These are phyloP conservation scores for Ophiostoma fasciatum DNA, from an alignment of 2,329 filamentous ascomycete genomes.

Conservation along the genomic window DNA sequence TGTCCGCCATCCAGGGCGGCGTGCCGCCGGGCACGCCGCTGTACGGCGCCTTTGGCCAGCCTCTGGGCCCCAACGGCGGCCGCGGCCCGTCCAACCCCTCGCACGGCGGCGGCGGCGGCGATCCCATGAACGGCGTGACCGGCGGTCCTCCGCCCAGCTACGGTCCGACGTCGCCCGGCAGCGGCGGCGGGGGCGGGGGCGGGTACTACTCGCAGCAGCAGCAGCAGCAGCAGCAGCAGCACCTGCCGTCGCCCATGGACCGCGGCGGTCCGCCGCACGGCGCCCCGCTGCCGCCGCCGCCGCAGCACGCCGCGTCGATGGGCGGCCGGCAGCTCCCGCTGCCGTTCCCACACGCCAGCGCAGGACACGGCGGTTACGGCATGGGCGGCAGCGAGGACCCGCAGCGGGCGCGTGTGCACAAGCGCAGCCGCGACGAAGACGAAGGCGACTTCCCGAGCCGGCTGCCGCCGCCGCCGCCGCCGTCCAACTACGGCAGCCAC, in stretches of 20 bases:
- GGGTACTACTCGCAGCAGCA: no score
- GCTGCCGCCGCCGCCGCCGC: conserved; percentile 7
- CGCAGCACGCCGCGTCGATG: conserved; percentile 12
- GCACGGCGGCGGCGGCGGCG: conserved; percentile 9
- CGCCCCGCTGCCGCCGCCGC: conserved; percentile 6
- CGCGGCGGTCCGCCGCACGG: background rate
- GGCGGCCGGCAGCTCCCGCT: conserved; percentile 22
- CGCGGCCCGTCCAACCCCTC: conserved; percentile 8
- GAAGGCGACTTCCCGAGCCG: conserved; percentile 8
- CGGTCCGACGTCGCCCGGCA: conserved; percentile 12
- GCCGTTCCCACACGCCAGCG: conserved; percentile 16
- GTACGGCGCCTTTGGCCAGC: conserved; percentile 43
- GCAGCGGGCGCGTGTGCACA: conserved; percentile 4
- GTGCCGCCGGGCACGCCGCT: conserved; percentile 41
- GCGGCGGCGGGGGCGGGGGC: no score
- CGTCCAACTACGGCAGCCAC: conserved; percentile 1
- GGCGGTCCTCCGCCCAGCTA: conserved; percentile 7
- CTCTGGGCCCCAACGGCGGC: conserved; percentile 19
- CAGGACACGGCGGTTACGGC: no score
- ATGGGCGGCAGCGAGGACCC: no score
- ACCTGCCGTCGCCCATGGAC: conserved; percentile 2
- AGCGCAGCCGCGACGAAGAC: conserved; percentile 9
- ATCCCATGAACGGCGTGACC: conserved; percentile 5
- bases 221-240: conserved; percentile 7
- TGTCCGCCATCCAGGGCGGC: conserved; percentile 42